Evolutionary conservation across 2,329 filamentous ascomycete genomes (phyloP).

Genomic region (Cladophialophora carrionii): DNA sequence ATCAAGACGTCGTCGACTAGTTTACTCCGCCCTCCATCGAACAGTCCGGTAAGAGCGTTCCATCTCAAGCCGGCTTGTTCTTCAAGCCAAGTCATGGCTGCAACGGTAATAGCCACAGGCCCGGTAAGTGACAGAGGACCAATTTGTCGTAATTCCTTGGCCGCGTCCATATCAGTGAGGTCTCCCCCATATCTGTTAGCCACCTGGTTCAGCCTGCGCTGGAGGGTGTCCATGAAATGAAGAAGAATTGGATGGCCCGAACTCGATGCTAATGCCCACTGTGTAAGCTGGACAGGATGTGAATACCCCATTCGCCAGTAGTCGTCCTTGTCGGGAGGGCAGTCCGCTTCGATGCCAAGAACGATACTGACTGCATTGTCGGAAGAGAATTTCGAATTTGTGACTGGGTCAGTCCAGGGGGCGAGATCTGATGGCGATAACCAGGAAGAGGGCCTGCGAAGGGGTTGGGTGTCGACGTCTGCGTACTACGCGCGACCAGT

Average conservation of each 20-base stretch:
- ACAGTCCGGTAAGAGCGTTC: conserved; percentile 42
- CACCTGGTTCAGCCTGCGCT: conserved; percentile 24
- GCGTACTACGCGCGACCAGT: conserved; percentile 40
- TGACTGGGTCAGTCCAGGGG: conserved; percentile 41
- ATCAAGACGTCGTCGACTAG: conserved; percentile 42
- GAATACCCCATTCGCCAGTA: conserved; percentile 46
- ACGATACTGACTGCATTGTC: conserved; percentile 38
- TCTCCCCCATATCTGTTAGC: conserved; percentile 18
- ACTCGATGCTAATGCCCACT: conserved; percentile 42
- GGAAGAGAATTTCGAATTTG: conserved; percentile 35
- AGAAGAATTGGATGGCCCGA: conserved; percentile 41
- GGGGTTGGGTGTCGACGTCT: conserved; percentile 43
- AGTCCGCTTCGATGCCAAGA: conserved; percentile 44
- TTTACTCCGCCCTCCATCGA: conserved; percentile 42
- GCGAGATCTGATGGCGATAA: conserved; percentile 38
- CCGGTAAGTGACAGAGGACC: conserved; percentile 43
- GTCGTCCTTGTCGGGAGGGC: conserved; percentile 36
- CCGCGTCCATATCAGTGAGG: conserved; percentile 15
- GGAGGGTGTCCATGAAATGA: conserved; percentile 39
- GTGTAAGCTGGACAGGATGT: conserved; percentile 43
- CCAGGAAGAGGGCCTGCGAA: conserved; percentile 40
- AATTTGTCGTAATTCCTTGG: conserved; percentile 32
- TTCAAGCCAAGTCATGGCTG: conserved; percentile 38
- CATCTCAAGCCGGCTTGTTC: conserved; percentile 39
- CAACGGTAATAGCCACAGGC: conserved; percentile 42